A percentile compares a stretch with the other conserved stretches of the same genome.
These are phyloP conservation scores for Pseudogymnoascus destructans DNA, from an alignment of 2,329 filamentous ascomycete species.

Conservation along the genomic window DNA sequence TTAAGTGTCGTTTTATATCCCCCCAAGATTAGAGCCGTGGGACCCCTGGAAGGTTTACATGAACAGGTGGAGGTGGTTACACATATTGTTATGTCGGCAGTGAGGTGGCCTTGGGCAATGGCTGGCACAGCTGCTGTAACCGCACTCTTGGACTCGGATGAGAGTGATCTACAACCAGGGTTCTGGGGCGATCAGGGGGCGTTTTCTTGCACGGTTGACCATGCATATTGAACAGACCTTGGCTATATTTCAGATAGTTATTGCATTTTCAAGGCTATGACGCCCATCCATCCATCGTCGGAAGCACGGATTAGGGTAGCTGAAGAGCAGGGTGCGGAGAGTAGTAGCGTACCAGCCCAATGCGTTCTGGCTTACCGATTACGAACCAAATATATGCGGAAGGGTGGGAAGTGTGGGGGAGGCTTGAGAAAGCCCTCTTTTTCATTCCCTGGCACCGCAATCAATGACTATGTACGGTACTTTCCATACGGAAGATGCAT, in stretches of 20 bases:
- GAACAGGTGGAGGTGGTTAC: too few relatives aligned
- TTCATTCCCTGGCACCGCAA: not conserved
- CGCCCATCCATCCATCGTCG: not conserved
- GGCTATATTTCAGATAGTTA: not conserved
- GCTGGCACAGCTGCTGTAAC: constrained; percentile 2
- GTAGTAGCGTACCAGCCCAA: constrained; percentile 8
- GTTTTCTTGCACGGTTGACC: constrained; percentile 7
- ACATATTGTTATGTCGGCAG: too few relatives aligned
- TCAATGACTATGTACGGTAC: not conserved
- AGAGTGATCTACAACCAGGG: constrained; percentile 6
- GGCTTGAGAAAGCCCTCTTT: not conserved
- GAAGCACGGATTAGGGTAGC: constrained; percentile 6
- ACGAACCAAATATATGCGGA: constrained; percentile 1
- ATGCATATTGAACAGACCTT: not conserved
- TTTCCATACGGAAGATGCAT: not conserved
- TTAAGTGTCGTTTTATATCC: constrained; percentile 5
- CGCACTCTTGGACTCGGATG: constrained; percentile 4
- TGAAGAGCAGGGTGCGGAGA: constrained; percentile 7
- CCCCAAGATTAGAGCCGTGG: constrained; percentile 3
- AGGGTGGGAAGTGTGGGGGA: constrained; percentile 1
- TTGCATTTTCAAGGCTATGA: constrained; percentile 1
- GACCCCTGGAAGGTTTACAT: too few relatives aligned
- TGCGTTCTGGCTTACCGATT: constrained; percentile 1
- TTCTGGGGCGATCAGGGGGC: constrained; percentile 8
- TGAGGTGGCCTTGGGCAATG: constrained; percentile 1